phyloP scores from a whole-genome alignment of 2,329 filamentous ascomycete genomes.

The Pyricularia grisea region DNA sequence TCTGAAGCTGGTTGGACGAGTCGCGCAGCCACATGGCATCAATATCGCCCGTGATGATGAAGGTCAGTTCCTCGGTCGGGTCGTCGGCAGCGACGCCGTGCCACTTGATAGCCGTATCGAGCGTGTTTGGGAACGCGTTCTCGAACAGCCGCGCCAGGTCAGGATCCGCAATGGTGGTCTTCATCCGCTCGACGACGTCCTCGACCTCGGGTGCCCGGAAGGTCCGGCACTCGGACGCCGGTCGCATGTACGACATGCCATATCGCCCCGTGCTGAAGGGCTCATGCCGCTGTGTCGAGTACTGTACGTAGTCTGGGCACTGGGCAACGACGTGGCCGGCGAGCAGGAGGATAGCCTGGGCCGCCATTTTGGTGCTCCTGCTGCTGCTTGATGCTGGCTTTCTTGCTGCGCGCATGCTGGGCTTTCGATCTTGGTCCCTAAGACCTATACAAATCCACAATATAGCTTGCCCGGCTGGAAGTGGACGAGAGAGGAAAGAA shows the following conservation, averaged over 20 bases:
- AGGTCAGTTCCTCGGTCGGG: conserved; percentile 43
- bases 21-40: conserved; percentile 27
- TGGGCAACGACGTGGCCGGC: conserved; percentile 3
- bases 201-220: conserved; percentile 73
- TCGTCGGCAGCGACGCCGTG: conserved; percentile 12
- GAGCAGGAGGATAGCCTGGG: conserved; percentile 4
- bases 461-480: not conserved
- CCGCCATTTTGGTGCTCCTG: not conserved
- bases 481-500: not conserved
- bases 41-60: conserved; percentile 41
- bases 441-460: not conserved
- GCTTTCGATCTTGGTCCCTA: not conserved
- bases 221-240: conserved; percentile 65
- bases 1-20: conserved; percentile 59
- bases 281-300: conserved; percentile 48
- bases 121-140: conserved; percentile 66
- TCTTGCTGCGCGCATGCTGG: not conserved
- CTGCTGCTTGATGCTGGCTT: not conserved
- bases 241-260: conserved; percentile 71
- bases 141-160: conserved; percentile 63
- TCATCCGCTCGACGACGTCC: conserved; percentile 61
- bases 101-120: conserved; percentile 25
- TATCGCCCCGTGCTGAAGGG: conserved; percentile 72
- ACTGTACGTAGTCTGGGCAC: conserved; percentile 58
- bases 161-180: conserved; percentile 61